These are phyloP conservation scores for Albizia julibrissin DNA, from an alignment of 306 rosid species.

Conservation along the genomic window DNA sequence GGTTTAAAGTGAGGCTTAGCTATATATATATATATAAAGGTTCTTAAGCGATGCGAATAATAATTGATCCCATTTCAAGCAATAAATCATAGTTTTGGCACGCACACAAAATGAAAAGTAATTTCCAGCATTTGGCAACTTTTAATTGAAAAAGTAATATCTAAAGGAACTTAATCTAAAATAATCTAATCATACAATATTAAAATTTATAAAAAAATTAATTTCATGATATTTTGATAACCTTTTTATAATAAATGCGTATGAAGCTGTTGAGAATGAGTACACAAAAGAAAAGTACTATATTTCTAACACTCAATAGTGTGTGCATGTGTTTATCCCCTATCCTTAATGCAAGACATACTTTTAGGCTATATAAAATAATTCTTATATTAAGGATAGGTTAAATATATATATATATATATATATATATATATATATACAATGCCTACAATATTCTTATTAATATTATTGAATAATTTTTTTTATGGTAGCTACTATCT, in stretches of 20 bases:
- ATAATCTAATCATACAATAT: not conserved
- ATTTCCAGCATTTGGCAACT: not conserved
- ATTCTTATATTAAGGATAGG: too few relatives aligned
- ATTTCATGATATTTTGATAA: not conserved
- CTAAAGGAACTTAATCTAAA: not conserved
- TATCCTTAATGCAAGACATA: too few relatives aligned
- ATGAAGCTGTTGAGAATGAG: not conserved
- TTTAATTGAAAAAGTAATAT: not conserved
- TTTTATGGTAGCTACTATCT: not conserved
- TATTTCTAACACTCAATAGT: not conserved
- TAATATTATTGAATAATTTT: not conserved
- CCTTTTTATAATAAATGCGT: not conserved
- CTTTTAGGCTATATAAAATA: too few relatives aligned
- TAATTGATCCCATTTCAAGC: not conserved
- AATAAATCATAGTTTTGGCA: not conserved
- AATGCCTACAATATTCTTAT: not conserved
- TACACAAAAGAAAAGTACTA: not conserved
- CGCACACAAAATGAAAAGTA: not conserved
- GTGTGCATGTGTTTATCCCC: too few relatives aligned
- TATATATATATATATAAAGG: too few relatives aligned
- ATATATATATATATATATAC: not conserved
- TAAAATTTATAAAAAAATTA: not conserved
- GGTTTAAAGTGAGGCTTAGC: not conserved
- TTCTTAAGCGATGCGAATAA: not conserved
- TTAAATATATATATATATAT: not conserved